These are phyloP conservation scores for Crucibulum laeve DNA, from an alignment of 768 basidiomycete genomes.

Conservation along the genomic window DNA sequence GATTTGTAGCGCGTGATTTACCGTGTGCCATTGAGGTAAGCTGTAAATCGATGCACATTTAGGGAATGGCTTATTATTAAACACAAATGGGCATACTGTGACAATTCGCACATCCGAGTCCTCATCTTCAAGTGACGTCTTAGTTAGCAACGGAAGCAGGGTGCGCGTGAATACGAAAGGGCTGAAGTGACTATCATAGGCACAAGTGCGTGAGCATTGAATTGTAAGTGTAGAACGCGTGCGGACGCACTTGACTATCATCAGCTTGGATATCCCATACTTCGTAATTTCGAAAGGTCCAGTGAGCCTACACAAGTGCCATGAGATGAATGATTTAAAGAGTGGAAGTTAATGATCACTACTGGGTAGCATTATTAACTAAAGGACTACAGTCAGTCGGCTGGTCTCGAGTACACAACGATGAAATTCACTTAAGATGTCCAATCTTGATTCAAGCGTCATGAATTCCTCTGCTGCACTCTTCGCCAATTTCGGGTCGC, in stretches of 20 bases:
- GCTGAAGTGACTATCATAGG: constrained; percentile 17
- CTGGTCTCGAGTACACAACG: background rate
- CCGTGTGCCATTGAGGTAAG: constrained; percentile 20
- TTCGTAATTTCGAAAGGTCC: constrained; percentile 15
- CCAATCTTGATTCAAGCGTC: constrained; percentile 12
- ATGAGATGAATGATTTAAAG: background rate
- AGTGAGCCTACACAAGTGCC: constrained; percentile 7
- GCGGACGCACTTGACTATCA: constrained; percentile 18
- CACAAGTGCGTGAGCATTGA: background rate
- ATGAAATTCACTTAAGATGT: constrained; percentile 14
- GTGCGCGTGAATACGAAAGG: constrained; percentile 23
- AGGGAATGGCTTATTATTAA: background rate
- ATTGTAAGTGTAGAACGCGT: background rate
- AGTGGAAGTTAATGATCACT: background rate
- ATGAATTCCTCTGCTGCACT: constrained; percentile 28
- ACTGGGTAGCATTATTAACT: constrained; percentile 23
- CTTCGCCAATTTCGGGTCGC: constrained; percentile 26
- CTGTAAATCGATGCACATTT: constrained; percentile 8
- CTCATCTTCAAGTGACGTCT: constrained; percentile 19
- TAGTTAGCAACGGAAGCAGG: constrained; percentile 23
- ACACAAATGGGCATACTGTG: constrained; percentile 10
- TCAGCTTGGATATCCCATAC: constrained; percentile 19
- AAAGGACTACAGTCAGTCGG: background rate
- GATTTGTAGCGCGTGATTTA: constrained; percentile 13
- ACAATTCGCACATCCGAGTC: constrained; percentile 27